A percentile compares a stretch with the other conserved stretches of the same genome.
phyloP scores from a whole-genome alignment of 192 early-diverging fungal genomes.

The Coemansia sp. region DNA sequence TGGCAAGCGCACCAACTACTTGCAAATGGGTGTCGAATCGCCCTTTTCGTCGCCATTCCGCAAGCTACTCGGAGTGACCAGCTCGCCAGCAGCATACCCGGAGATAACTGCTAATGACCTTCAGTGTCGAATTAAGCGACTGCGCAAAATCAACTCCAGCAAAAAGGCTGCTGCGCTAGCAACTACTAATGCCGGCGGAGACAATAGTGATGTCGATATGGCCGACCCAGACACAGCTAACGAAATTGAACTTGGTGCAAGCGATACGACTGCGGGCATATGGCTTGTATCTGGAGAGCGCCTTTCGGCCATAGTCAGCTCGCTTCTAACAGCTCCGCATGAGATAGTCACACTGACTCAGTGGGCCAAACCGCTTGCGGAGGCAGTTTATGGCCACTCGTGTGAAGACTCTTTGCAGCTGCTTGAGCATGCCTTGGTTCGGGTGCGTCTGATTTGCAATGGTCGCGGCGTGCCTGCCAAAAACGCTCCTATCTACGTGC shows the following conservation, averaged over 20 bases:
- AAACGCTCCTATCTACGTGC: constrained; percentile 38
- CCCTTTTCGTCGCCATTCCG: constrained; percentile 77
- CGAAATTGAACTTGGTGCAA: background rate
- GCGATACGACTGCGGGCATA: constrained; percentile 12
- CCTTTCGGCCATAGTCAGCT: constrained; percentile 14
- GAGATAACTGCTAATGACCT: constrained; percentile 19
- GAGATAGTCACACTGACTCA: constrained; percentile 3
- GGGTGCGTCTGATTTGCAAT: constrained; percentile 41
- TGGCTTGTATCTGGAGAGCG: constrained; percentile 45
- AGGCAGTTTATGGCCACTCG: background rate
- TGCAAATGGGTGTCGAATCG: constrained; percentile 61
- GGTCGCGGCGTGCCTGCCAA: constrained; percentile 41
- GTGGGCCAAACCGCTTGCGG: constrained; percentile 41
- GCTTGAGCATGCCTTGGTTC: constrained; percentile 34
- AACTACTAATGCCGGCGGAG: background rate
- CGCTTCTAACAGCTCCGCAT: constrained; percentile 3
- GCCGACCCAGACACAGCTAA: background rate
- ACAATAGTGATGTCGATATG: background rate
- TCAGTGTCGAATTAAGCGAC: constrained; percentile 43
- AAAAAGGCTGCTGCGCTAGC: constrained; percentile 1
- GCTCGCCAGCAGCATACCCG: constrained; percentile 22
- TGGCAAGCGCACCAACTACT: constrained; percentile 82
- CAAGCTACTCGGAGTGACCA: constrained; percentile 34
- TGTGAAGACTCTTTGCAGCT: constrained; percentile 4
- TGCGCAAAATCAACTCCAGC: constrained; percentile 26